These are phyloP conservation scores for Ogataea polymorpha DNA, from an alignment of 805 yeast genomes.

Conservation along the genomic window DNA sequence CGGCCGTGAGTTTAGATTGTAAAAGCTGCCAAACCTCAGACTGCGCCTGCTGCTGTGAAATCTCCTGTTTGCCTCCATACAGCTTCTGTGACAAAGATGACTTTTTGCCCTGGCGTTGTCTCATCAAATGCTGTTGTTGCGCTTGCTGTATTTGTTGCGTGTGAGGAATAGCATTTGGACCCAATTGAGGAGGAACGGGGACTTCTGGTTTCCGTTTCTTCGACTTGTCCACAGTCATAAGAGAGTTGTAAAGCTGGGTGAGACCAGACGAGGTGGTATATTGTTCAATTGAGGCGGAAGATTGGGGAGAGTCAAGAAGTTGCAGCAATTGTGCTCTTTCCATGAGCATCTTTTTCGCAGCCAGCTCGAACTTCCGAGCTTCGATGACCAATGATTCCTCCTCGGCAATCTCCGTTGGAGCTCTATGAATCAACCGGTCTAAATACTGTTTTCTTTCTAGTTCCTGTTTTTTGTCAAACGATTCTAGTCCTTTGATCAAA, in stretches of 20 bases:
- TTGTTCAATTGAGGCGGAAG: slow-evolving; percentile 70
- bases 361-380: slow-evolving; percentile 86
- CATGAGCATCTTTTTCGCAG: slow-evolving; percentile 81
- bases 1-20: slow-evolving; percentile 57
- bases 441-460: slow-evolving; percentile 76
- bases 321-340: slow-evolving; percentile 80
- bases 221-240: slow-evolving; percentile 66
- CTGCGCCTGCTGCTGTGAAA: slow-evolving; percentile 16
- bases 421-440: slow-evolving; percentile 69
- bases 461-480: slow-evolving; percentile 71
- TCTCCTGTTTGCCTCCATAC: slow-evolving; percentile 8
- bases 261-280: slow-evolving; percentile 85
- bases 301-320: slow-evolving; percentile 82
- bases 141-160: slow-evolving; percentile 30
- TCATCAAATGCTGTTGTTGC: slow-evolving; percentile 14
- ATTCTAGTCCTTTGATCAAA: slow-evolving; percentile 56
- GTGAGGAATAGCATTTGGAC: slow-evolving; percentile 53
- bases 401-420: slow-evolving; percentile 97
- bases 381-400: slow-evolving; percentile 93
- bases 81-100: slow-evolving; percentile 4
- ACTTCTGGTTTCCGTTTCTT: slow-evolving; percentile 50
- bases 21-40: slow-evolving; percentile 36
- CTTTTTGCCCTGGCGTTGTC: slow-evolving; percentile 15
- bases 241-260: slow-evolving; percentile 75
- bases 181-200: slow-evolving; percentile 58